phyloP scores from a whole-genome alignment of 2,329 filamentous ascomycete species.

The Colletotrichum gigasporum region DNA sequence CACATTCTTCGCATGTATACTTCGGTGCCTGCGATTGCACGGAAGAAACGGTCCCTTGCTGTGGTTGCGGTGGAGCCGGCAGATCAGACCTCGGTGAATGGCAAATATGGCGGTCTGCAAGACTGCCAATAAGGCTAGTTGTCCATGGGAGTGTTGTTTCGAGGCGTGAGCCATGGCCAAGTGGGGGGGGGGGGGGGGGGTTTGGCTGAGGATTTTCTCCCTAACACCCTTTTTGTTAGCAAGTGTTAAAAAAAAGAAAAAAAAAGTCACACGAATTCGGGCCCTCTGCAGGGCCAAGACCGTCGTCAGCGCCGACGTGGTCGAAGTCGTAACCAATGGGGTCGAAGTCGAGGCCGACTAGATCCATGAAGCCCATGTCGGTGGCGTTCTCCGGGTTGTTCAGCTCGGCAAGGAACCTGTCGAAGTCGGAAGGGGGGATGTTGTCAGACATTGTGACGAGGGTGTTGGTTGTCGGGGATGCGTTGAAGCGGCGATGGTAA shows the following conservation, averaged over 20 bases:
- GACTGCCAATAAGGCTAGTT: not conserved
- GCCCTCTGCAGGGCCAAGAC: constrained; percentile 28
- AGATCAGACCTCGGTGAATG: not conserved
- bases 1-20: not conserved
- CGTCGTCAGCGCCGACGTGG: not conserved
- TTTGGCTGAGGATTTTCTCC: not conserved
- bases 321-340: constrained; percentile 30
- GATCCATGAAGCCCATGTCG: constrained; percentile 23
- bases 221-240: constrained; percentile 44
- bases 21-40: not conserved
- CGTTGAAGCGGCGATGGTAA: constrained; percentile 34
- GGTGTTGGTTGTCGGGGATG: not conserved
- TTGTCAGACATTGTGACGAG: constrained; percentile 38
- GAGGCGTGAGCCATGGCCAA: not conserved
- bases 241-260: constrained; percentile 41
- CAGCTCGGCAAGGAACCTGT: constrained; percentile 24
- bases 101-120: not conserved
- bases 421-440: constrained; percentile 18
- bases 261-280: constrained; percentile 40
- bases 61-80: not conserved
- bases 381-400: not conserved
- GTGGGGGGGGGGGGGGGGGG: not conserved
- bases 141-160: not conserved
- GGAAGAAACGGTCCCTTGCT: no score
- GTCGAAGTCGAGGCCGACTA: constrained; percentile 21